Conservation (phyloP, 148 eudicot species). For the Rhododendron kiyosumense region DNA sequence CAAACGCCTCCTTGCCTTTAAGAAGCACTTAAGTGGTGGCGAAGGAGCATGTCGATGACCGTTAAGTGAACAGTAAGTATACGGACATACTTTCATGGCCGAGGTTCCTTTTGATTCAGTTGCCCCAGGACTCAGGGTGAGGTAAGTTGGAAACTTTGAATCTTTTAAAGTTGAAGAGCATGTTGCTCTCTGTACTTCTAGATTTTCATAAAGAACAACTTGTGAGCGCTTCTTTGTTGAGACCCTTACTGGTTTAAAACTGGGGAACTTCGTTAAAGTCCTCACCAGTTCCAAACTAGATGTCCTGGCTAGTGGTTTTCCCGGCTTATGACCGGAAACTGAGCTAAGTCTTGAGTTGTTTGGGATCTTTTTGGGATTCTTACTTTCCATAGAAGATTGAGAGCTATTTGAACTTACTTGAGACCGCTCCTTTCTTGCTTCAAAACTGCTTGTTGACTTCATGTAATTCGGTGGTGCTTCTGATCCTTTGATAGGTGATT, state of each 20-base stretch:
- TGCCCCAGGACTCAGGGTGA: conserved; percentile 54
- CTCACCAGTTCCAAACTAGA: conserved; percentile 47
- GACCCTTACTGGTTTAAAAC: conserved; percentile 58
- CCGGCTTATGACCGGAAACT: conserved; percentile 20
- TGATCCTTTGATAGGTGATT: conserved; percentile 19
- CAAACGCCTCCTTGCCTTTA: conserved; percentile 48
- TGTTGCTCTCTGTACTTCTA: conserved; percentile 49
- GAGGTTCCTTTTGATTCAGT: conserved; percentile 73
- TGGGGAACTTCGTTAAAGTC: conserved; percentile 54
- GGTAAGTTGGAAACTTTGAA: conserved; percentile 59
- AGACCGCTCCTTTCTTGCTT: conserved; percentile 56
- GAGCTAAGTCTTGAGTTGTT: conserved; percentile 19
- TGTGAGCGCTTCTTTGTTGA: conserved; percentile 34
- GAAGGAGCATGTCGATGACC: conserved; percentile 58
- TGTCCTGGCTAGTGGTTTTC: conserved; percentile 27
- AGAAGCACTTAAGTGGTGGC: conserved; percentile 64
- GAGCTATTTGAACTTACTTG: conserved; percentile 30
- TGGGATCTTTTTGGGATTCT: conserved; percentile 19
- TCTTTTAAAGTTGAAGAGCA: conserved; percentile 85
- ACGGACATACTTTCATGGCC: conserved; percentile 64
- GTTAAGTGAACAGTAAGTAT: conserved; percentile 78
- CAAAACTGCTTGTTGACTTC: conserved; percentile 81
- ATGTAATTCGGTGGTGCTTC: conserved; percentile 59
- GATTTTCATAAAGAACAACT: conserved; percentile 32
- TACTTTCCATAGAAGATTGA: conserved; percentile 9